phyloP scores from a whole-genome alignment of 768 basidiomycete genomes.

The Leucocoprinus leucothites region DNA sequence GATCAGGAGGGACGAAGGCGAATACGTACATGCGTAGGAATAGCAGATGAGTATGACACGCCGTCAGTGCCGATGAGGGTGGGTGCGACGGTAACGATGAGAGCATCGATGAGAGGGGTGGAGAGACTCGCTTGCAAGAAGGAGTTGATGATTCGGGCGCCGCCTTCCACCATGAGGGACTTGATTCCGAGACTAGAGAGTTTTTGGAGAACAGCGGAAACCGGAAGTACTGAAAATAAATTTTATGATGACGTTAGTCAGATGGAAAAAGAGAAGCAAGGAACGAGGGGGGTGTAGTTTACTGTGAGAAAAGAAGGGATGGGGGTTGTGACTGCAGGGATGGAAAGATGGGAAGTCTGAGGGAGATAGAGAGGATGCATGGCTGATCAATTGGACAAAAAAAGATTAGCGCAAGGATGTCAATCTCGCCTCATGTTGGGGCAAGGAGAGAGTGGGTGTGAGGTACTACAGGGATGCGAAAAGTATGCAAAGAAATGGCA shows the following conservation, averaged over 20 bases:
- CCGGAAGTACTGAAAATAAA: conserved; percentile 19
- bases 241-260: conserved; percentile 12
- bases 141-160: conserved; percentile 75
- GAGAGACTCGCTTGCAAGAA: conserved; percentile 41
- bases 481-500: neutral
- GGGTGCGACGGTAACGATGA: conserved; percentile 88
- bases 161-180: conserved; percentile 96
- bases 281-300: conserved; percentile 15
- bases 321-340: neutral
- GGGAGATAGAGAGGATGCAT: conserved; percentile 1
- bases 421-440: neutral
- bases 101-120: conserved; percentile 51
- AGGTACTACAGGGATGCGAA: neutral
- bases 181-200: conserved; percentile 57
- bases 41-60: conserved; percentile 41
- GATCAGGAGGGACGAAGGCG: neutral
- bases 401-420: no score
- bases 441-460: neutral
- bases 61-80: conserved; percentile 75
- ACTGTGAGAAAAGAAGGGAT: conserved; percentile 3
- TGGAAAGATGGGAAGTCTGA: no score
- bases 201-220: conserved; percentile 46
- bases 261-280: conserved; percentile 21
- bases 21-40: neutral
- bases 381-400: neutral